phyloP scores from a whole-genome alignment of 2,329 filamentous ascomycete species.

The Zymoseptoria crescenta region DNA sequence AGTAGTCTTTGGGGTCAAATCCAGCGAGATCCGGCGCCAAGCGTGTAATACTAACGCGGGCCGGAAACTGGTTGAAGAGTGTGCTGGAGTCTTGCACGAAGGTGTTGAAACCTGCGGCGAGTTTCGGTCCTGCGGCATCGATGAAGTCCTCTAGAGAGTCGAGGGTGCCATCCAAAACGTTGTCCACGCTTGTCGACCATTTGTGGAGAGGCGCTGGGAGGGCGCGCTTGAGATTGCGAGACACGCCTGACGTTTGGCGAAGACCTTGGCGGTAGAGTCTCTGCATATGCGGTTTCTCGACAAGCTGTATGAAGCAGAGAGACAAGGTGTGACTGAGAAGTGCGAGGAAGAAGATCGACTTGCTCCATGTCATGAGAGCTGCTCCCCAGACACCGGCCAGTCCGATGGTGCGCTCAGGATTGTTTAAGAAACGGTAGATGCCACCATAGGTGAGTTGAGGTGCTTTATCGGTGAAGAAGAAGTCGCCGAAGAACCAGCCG shows the following conservation, averaged over 20 bases:
- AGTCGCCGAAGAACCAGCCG: constrained; percentile 98
- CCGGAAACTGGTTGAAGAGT: constrained; percentile 82
- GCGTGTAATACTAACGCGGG: constrained; percentile 73
- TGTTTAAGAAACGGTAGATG: constrained; percentile 97
- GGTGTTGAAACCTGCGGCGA: constrained; percentile 76
- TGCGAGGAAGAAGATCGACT: constrained; percentile 77
- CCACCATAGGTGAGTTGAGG: constrained; percentile 90
- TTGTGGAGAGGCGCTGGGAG: constrained; percentile 75
- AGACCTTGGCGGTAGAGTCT: constrained; percentile 86
- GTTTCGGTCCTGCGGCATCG: constrained; percentile 73
- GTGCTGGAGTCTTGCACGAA: constrained; percentile 83
- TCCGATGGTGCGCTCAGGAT: constrained; percentile 88
- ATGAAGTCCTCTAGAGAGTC: constrained; percentile 89
- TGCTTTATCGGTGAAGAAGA: constrained; percentile 92
- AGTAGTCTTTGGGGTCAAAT: constrained; percentile 72
- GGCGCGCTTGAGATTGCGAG: constrained; percentile 81
- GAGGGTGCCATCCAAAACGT: constrained; percentile 73
- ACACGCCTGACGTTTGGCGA: constrained; percentile 79
- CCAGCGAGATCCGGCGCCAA: constrained; percentile 74
- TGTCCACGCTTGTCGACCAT: constrained; percentile 80
- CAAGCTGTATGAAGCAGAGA: constrained; percentile 79
- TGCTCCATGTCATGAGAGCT: constrained; percentile 86
- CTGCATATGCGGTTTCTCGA: constrained; percentile 96
- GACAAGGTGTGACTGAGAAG: constrained; percentile 78
- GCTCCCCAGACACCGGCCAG: constrained; percentile 93